Percentiles rank a stretch among this genome's conserved stretches.
Evolutionary conservation across 2,329 filamentous ascomycete species (phyloP).

Genomic region (Ceratocystis variospora): DNA sequence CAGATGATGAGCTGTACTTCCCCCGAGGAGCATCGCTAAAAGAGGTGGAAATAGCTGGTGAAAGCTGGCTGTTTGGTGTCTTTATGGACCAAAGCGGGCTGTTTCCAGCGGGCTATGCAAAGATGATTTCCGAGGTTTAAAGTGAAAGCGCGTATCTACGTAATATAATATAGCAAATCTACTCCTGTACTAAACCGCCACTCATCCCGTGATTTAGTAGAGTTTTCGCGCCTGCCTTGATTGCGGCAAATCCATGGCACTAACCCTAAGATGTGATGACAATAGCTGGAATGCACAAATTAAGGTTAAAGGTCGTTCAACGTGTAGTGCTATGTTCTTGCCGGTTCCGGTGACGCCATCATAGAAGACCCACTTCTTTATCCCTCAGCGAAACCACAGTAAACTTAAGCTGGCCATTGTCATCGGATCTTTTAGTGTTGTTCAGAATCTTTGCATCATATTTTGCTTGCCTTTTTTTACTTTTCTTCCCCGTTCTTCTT

Average conservation of each 20-base stretch:
- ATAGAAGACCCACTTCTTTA: constrained; percentile 15
- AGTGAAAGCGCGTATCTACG: background rate
- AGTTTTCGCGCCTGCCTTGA: background rate
- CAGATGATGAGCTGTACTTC: constrained; percentile 67
- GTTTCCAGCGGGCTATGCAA: constrained; percentile 68
- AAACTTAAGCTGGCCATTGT: background rate
- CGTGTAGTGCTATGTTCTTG: background rate
- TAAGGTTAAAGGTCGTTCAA: background rate
- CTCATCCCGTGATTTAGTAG: too few relatives aligned
- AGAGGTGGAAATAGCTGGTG: constrained; percentile 77
- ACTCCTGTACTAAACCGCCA: background rate
- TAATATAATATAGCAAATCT: background rate
- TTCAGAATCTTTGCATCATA: background rate
- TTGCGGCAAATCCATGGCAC: background rate
- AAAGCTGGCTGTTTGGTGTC: constrained; percentile 76
- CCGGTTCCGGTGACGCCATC: constrained; percentile 19
- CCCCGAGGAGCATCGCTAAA: constrained; percentile 69
- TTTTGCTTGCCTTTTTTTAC: background rate
- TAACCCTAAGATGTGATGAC: background rate
- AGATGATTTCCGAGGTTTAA: constrained; percentile 25
- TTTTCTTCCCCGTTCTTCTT: background rate
- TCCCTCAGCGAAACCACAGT: background rate
- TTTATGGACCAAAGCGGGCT: constrained; percentile 70
- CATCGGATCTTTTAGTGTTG: background rate
- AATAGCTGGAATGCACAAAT: background rate